Evolutionary conservation across 495 filamentous ascomycete genomes (phyloP), one percentile per base, ranked within the genome.

Genomic region (Lasiosphaeria hispida): DNA sequence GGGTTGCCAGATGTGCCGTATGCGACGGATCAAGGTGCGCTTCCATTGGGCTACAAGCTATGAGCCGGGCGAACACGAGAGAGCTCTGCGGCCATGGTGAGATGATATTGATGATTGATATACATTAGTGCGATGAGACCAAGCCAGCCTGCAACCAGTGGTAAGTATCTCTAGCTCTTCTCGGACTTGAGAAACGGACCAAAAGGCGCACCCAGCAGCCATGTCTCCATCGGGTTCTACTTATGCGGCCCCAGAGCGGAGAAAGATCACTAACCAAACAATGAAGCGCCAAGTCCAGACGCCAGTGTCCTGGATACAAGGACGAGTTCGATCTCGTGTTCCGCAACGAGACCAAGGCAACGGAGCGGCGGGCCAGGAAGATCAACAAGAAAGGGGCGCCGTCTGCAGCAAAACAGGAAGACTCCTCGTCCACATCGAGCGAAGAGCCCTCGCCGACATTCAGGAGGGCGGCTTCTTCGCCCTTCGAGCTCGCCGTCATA

Each of bases 1-100:
- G 76, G 87, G 85, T 51, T 90, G 87, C 66, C 85, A 86, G 69
- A 85, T 86, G 74, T 90, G 87, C 65, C 77, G 86, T 68, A 81
- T 80, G 15, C 80, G 85, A 62, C 81, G 88, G 68, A 87, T 82
- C 76, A 90, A 86, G 85, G 88, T 87, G 74, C 45, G 35, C 23
- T 1, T 44, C 23, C 23, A 30, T 2, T 30, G 5, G 5, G 23
- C 5, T 30, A 30, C 23, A 30, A 30, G 23, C 23, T 30, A 30
- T 30, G 2, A 30, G 23, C 5, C 23, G 2, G 23, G 5, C 23
- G 23, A 2, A 30, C n/a, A 30, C 23, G 23, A 5, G 2, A 30
- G 23, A 30, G 23, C 5, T 5, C 23, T 30, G 5, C 5, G 2
- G 23, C 23, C 5, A 30, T 30, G 2, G 23, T 30, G 5, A 30